A percentile compares a stretch with the other conserved stretches of the same genome.
Conservation (phyloP, 495 filamentous ascomycete genomes). For the Annulohypoxylon stygium region DNA sequence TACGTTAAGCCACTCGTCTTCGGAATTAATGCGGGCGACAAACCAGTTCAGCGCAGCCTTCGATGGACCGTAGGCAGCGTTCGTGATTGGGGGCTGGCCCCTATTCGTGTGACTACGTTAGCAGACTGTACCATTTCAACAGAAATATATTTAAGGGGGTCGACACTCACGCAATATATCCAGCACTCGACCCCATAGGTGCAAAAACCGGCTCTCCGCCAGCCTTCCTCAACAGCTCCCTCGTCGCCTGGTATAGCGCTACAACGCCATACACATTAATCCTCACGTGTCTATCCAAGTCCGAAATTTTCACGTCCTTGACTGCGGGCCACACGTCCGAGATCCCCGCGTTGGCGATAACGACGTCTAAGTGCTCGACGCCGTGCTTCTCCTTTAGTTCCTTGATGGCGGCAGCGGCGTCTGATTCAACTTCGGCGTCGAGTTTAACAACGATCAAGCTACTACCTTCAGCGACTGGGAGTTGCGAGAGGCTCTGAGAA, state of each 20-base stretch:
- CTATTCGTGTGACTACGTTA: conserved; percentile 17
- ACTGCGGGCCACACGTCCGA: conserved; percentile 32
- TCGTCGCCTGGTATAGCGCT: conserved; percentile 44
- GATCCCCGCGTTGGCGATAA: conserved; percentile 48
- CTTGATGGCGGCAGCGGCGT: conserved; percentile 32
- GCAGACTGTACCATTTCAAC: background rate
- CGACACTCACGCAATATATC: conserved; percentile 44
- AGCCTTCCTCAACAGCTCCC: conserved; percentile 45
- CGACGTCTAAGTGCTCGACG: conserved; percentile 42
- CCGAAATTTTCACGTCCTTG: conserved; percentile 25
- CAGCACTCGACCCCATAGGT: conserved; percentile 52
- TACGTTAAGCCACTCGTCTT: conserved; percentile 56
- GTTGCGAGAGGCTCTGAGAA: conserved; percentile 29
- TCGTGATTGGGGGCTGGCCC: conserved; percentile 46
- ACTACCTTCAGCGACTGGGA: conserved; percentile 40
- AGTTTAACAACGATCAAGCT: conserved; percentile 39
- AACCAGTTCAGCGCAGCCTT: conserved; percentile 60
- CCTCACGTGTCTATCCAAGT: conserved; percentile 35
- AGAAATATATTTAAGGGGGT: background rate
- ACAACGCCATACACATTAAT: conserved; percentile 39
- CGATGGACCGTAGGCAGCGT: conserved; percentile 58
- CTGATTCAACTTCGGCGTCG: conserved; percentile 34
- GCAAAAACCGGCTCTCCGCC: conserved; percentile 53
- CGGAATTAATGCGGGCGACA: conserved; percentile 54
- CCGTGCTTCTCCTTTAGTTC: conserved; percentile 33